A percentile compares a stretch with the other conserved stretches of the same genome.
phyloP scores from a whole-genome alignment of 2,329 filamentous ascomycete genomes.

The Fusarium dimerum region DNA sequence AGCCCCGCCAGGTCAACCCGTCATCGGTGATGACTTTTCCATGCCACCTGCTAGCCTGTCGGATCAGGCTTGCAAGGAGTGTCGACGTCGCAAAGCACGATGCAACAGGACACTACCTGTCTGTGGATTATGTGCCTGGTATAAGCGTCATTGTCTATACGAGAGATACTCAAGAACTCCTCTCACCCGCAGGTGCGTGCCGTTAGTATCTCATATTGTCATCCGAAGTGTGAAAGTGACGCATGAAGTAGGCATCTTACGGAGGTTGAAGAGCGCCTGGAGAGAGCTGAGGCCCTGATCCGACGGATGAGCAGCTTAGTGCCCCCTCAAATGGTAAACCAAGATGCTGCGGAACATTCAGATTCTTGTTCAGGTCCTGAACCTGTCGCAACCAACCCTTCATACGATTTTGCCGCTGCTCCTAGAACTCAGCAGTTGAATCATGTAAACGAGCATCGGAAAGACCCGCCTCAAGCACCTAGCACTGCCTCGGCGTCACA shows the following conservation, averaged over 20 bases:
- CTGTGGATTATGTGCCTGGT: conserved; percentile 43
- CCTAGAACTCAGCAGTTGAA: too few relatives aligned
- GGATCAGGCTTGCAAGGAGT: conserved; percentile 43
- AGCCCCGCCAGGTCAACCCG: too few relatives aligned
- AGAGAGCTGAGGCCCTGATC: conserved; percentile 35
- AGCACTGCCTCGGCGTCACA: too few relatives aligned
- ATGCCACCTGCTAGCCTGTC: conserved; percentile 24
- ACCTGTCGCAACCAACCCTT: too few relatives aligned
- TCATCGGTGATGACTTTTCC: not conserved
- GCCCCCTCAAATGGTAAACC: conserved; percentile 26
- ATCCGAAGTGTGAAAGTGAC: not conserved
- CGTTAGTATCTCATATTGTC: not conserved
- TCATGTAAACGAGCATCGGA: too few relatives aligned
- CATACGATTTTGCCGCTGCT: too few relatives aligned
- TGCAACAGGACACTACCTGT: conserved; percentile 40
- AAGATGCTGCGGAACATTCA: conserved; percentile 1
- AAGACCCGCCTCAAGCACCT: too few relatives aligned
- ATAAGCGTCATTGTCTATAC: conserved; percentile 48
- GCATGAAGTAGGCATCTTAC: conserved; percentile 39
- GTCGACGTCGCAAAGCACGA: conserved; percentile 41
- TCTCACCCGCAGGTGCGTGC: conserved; percentile 44
- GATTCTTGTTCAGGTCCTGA: too few relatives aligned
- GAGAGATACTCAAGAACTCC: conserved; percentile 50
- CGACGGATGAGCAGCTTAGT: conserved; percentile 32
- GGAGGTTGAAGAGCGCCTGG: conserved; percentile 44